phyloP scores from a whole-genome alignment of 139 green algal genomes.

The Closterium sp. region DNA sequence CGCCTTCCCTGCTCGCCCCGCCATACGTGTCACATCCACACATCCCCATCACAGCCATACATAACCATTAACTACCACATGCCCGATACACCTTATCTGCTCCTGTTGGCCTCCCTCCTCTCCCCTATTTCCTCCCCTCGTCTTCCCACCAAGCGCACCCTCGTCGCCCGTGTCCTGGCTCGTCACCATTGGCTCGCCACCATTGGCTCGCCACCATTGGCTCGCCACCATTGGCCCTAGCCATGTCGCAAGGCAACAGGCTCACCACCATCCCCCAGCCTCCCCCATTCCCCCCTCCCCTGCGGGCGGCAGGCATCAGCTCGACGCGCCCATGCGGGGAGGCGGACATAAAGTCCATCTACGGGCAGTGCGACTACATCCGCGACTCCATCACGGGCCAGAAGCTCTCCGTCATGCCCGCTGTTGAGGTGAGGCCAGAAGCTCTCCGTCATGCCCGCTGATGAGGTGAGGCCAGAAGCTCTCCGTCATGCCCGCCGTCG shows the following conservation, averaged over 20 bases:
- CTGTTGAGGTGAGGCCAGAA: background rate
- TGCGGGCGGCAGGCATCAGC: background rate
- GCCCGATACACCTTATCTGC: too few species aligned
- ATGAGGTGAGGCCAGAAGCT: background rate
- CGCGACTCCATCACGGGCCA: background rate
- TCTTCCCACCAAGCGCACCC: too few species aligned
- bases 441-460: background rate
- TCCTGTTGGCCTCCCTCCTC: too few species aligned
- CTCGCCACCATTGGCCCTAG: too few species aligned
- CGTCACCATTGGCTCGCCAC: too few species aligned
- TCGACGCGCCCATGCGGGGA: background rate
- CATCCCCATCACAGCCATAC: background rate
- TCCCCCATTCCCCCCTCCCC: background rate
- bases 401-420: background rate
- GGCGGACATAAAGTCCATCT: constrained; percentile 4
- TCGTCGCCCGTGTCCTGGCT: too few species aligned
- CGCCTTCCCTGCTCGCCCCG: too few species aligned
- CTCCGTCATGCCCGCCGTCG: background rate
- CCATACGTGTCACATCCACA: background rate
- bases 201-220: too few species aligned
- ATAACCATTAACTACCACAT: too few species aligned
- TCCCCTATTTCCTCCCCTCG: too few species aligned
- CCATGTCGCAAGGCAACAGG: too few species aligned
- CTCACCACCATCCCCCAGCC: too few species aligned
- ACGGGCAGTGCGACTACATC: constrained; percentile 8